These are phyloP conservation scores for Chlamydomonas applanata DNA, from an alignment of 139 green algal species.

Conservation along the genomic window DNA sequence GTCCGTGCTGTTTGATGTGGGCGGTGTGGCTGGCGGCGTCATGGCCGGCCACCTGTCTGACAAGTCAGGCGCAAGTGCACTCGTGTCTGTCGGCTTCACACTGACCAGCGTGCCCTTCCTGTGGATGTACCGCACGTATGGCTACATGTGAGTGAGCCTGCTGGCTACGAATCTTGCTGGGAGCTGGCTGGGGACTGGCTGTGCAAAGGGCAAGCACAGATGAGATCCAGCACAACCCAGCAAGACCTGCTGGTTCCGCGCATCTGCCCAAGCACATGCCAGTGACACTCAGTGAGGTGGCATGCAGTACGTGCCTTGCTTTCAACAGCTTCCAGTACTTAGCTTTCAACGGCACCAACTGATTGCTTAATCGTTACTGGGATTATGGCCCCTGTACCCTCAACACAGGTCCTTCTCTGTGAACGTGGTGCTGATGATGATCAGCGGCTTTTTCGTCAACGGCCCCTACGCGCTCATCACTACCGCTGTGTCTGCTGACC, in stretches of 20 bases:
- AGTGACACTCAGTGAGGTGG: too few relatives aligned
- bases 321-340: too few relatives aligned
- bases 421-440: conserved; percentile 87
- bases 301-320: too few relatives aligned
- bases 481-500: conserved; percentile 91
- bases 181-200: too few relatives aligned
- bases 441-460: conserved; percentile 91
- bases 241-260: too few relatives aligned
- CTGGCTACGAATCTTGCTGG: neutral
- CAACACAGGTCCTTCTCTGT: conserved; percentile 45
- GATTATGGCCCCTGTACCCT: neutral
- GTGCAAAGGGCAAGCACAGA: too few relatives aligned
- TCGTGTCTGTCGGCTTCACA: conserved; percentile 77
- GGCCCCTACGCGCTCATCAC: conserved; percentile 97
- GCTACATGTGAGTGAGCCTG: conserved; percentile 11
- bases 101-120: conserved; percentile 78
- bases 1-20: conserved; percentile 91
- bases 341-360: too few relatives aligned
- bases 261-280: too few relatives aligned
- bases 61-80: conserved; percentile 56
- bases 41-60: conserved; percentile 88
- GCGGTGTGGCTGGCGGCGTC: conserved; percentile 83
- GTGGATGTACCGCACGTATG: conserved; percentile 71
- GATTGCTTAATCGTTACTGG: too few relatives aligned
- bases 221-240: too few relatives aligned